Evolutionary conservation across 331 rosid genomes (phyloP).

Genomic region (Cucumis variabilis): DNA sequence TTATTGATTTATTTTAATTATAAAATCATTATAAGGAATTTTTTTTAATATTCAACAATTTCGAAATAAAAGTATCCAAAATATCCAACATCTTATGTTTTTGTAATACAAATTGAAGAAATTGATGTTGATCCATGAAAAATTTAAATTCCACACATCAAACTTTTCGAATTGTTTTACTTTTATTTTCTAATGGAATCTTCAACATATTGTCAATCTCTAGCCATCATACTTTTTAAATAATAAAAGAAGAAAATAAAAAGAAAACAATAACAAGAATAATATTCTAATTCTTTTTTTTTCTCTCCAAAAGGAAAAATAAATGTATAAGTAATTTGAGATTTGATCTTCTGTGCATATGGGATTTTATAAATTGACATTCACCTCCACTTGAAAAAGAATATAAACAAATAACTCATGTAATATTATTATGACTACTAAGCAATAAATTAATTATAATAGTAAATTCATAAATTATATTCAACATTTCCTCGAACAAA

Average conservation of each 20-base stretch:
- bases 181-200: background rate
- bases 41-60: no score
- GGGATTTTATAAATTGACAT: background rate
- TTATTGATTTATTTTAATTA: no score
- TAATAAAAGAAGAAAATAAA: no score
- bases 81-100: background rate
- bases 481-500: no score
- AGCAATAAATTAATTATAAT: background rate
- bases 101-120: no score
- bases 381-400: background rate
- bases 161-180: background rate
- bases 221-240: background rate
- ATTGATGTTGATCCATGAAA: no score
- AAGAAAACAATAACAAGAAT: no score
- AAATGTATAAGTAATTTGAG: background rate
- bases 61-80: no score
- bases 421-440: background rate
- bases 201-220: background rate
- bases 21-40: no score
- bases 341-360: background rate
- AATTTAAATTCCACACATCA: background rate
- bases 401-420: background rate
- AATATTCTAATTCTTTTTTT: background rate
- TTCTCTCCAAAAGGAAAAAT: background rate
- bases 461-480: background rate